A percentile compares a stretch with the other conserved stretches of the same genome.
Conservation (phyloP, 2,329 filamentous ascomycete species). For the Bertia moriformis region DNA sequence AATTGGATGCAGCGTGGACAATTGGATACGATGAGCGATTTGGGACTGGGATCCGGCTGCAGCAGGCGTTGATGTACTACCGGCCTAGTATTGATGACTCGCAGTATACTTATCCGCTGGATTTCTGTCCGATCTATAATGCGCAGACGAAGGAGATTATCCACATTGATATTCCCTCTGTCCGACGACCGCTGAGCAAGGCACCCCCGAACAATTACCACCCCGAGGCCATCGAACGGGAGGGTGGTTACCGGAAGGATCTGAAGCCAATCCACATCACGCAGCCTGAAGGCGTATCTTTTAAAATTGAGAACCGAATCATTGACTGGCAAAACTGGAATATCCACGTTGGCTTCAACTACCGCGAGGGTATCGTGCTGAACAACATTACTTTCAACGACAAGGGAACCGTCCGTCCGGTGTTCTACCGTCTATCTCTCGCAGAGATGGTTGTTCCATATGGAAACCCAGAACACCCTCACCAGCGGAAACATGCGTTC, state of each 20-base stretch:
- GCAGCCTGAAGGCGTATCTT: conserved; percentile 79
- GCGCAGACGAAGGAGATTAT: conserved; percentile 65
- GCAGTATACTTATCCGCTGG: conserved; percentile 81
- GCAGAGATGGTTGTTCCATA: conserved; percentile 92
- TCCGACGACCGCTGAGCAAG: conserved; percentile 62
- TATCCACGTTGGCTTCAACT: conserved; percentile 88
- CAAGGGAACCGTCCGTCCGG: conserved; percentile 58
- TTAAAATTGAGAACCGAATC: conserved; percentile 58
- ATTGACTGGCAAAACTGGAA: conserved; percentile 90
- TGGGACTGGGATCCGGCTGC: conserved; percentile 62
- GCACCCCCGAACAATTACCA: conserved; percentile 68
- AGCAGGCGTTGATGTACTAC: conserved; percentile 94
- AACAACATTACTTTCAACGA: conserved; percentile 86
- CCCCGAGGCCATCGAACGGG: conserved; percentile 53
- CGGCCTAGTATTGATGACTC: conserved; percentile 71
- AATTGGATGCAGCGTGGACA: conserved; percentile 55
- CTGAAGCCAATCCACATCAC: conserved; percentile 79
- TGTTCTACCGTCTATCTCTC: conserved; percentile 80
- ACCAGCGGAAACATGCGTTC: conserved; percentile 70
- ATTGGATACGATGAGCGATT: conserved; percentile 89
- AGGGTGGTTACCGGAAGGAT: conserved; percentile 63
- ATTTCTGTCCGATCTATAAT: conserved; percentile 89
- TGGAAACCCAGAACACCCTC: conserved; percentile 65
- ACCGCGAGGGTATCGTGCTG: conserved; percentile 78
- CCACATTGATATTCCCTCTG: conserved; percentile 68